phyloP scores from a whole-genome alignment of 1,284 basidiomycete species.

The Heterobasidion annosum region DNA sequence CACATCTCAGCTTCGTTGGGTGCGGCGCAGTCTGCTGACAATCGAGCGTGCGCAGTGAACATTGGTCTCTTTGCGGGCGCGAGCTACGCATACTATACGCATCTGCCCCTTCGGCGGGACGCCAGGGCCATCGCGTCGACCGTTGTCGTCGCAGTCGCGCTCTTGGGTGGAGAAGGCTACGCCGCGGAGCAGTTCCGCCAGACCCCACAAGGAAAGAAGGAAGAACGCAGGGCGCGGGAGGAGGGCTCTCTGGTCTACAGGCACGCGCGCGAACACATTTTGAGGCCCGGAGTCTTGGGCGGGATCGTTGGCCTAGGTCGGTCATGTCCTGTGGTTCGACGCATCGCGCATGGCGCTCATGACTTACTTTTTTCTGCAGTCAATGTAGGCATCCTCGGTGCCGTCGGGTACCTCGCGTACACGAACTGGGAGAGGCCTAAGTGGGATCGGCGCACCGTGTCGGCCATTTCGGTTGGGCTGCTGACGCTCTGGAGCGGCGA shows the following conservation, averaged over 20 bases:
- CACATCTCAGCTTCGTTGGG: conserved; percentile 8
- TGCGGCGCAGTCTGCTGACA: neutral
- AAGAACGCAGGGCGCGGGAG: conserved; percentile 47
- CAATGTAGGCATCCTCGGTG: conserved; percentile 61
- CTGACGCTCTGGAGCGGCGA: conserved; percentile 60
- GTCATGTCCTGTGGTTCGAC: conserved; percentile 12
- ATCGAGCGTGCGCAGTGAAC: conserved; percentile 41
- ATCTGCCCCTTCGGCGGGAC: conserved; percentile 56
- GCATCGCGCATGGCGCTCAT: neutral
- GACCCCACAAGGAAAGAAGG: conserved; percentile 49
- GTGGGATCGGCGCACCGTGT: conserved; percentile 68
- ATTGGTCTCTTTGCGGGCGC: conserved; percentile 58
- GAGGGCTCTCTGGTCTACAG: conserved; percentile 58
- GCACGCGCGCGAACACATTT: conserved; percentile 47
- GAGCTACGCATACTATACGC: conserved; percentile 60
- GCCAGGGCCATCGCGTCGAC: conserved; percentile 43
- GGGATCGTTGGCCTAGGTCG: conserved; percentile 58
- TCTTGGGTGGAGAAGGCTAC: conserved; percentile 58
- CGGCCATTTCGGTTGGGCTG: conserved; percentile 56
- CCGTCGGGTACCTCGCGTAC: conserved; percentile 64
- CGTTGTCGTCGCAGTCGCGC: conserved; percentile 41
- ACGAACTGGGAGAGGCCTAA: conserved; percentile 55
- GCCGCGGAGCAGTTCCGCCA: conserved; percentile 54
- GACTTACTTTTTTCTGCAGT: conserved; percentile 26
- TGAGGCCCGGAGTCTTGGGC: conserved; percentile 63